phyloP scores from a whole-genome alignment of 2,329 filamentous ascomycete species.

The Xylaria digitata region DNA sequence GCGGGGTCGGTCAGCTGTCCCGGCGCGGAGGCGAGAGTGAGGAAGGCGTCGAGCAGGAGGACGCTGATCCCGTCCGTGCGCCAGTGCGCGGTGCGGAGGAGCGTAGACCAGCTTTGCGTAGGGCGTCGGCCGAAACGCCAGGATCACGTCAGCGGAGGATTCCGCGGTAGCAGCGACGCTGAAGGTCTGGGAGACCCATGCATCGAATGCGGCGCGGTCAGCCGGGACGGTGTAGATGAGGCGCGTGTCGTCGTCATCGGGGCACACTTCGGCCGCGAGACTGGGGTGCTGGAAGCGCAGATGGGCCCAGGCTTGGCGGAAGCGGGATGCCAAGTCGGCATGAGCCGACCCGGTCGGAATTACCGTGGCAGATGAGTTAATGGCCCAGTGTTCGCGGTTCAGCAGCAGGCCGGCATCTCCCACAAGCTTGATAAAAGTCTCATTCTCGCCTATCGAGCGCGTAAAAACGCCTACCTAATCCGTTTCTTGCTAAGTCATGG shows the following conservation, averaged over 20 bases:
- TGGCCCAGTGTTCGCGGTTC: conserved; percentile 50
- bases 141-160: conserved; percentile 41
- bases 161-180: conserved; percentile 34
- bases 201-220: conserved; percentile 35
- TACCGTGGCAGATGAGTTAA: conserved; percentile 44
- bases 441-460: conserved; percentile 38
- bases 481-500: conserved; percentile 36
- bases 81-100: conserved; percentile 46
- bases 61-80: conserved; percentile 41
- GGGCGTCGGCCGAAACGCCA: conserved; percentile 37
- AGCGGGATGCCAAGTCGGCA: conserved; percentile 37
- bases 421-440: conserved; percentile 49
- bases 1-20: conserved; percentile 39
- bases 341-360: conserved; percentile 38
- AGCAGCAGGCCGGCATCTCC: conserved; percentile 45
- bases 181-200: conserved; percentile 40
- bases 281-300: conserved; percentile 42
- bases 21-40: conserved; percentile 37
- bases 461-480: conserved; percentile 33
- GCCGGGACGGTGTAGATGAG: conserved; percentile 39
- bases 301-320: conserved; percentile 39
- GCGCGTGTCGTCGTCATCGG: conserved; percentile 31
- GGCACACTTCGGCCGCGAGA: conserved; percentile 36
- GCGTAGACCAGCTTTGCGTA: conserved; percentile 42
- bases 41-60: conserved; percentile 45